Evolutionary conservation across 768 basidiomycete genomes (phyloP).

Genomic region (Lentinula aciculospora): DNA sequence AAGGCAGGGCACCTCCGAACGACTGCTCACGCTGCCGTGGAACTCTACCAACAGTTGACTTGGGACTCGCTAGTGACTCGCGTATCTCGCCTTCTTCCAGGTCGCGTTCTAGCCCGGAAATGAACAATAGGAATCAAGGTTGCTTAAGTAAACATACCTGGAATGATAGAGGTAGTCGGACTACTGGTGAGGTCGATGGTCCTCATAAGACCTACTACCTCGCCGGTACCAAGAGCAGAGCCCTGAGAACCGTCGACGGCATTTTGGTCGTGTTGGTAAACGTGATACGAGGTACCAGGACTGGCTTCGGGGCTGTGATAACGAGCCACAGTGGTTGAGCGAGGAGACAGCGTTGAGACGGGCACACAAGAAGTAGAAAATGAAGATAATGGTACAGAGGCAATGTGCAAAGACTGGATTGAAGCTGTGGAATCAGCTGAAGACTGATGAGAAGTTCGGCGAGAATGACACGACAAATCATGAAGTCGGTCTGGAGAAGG

Average conservation of each 20-base stretch:
- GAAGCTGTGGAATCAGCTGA: slow-evolving; percentile 7
- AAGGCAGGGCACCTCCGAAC: slow-evolving; percentile 4
- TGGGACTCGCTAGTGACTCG: not conserved
- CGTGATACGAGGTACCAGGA: not conserved
- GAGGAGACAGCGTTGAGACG: not conserved
- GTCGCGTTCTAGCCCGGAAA: not conserved
- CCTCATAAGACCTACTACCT: slow-evolving; percentile 1
- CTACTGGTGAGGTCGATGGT: not conserved
- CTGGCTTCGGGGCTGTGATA: not conserved
- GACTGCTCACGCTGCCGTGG: not conserved
- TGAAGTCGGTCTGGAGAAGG: not conserved
- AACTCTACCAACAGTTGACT: not conserved
- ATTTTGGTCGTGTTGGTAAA: not conserved
- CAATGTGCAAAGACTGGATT: slow-evolving; percentile 8
- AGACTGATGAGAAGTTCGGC: not conserved
- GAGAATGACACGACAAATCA: slow-evolving; percentile 1
- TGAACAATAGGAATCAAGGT: not conserved
- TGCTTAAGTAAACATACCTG: not conserved
- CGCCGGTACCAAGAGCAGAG: not conserved
- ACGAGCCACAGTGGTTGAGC: not conserved
- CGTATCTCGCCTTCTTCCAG: slow-evolving; percentile 6
- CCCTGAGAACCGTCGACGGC: not conserved
- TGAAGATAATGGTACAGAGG: slow-evolving; percentile 5
- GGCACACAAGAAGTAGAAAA: not conserved
- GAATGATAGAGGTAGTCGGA: not conserved